phyloP scores from a whole-genome alignment of 176 grass and related monocot genomes.

The Hsuehochloa calcarea region DNA sequence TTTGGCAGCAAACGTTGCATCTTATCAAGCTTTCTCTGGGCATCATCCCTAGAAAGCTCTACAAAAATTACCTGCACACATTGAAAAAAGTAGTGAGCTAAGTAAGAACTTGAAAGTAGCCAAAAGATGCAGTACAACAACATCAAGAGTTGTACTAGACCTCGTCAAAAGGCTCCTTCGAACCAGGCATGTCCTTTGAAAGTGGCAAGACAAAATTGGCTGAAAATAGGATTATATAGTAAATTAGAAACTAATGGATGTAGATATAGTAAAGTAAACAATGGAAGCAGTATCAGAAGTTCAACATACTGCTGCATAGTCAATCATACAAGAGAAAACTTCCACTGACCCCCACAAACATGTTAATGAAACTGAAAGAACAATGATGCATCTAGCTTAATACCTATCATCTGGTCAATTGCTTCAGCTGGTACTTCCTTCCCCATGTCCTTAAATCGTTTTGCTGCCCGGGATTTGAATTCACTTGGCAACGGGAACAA shows the following conservation, averaged over 20 bases:
- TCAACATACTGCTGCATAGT: not conserved
- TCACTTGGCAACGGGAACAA: slow-evolving; percentile 56
- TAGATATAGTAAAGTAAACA: slow-evolving; percentile 1
- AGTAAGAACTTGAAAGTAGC: not conserved
- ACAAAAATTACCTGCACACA: slow-evolving; percentile 49
- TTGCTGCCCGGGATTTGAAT: slow-evolving; percentile 39
- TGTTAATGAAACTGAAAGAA: not conserved
- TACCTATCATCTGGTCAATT: slow-evolving; percentile 72
- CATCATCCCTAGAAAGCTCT: slow-evolving; percentile 61
- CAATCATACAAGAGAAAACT: not conserved
- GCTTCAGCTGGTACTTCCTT: slow-evolving; percentile 65
- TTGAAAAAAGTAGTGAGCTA: slow-evolving; percentile 18
- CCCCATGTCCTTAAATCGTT: slow-evolving; percentile 58
- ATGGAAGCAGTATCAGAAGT: not conserved
- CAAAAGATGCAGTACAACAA: not conserved
- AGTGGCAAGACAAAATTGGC: slow-evolving; percentile 62
- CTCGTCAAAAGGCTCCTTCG: slow-evolving; percentile 65
- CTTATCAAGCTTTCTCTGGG: slow-evolving; percentile 47
- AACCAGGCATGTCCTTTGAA: slow-evolving; percentile 51
- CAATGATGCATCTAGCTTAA: not conserved
- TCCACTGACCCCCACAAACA: not conserved
- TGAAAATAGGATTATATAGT: slow-evolving; percentile 33
- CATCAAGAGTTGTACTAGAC: slow-evolving; percentile 23
- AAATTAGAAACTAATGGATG: not conserved
- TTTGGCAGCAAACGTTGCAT: slow-evolving; percentile 41